Evolutionary conservation across 371 early-diverging fungal species (phyloP), one percentile per base, ranked within the genome.

Genomic region (Catenaria anguillulae): DNA sequence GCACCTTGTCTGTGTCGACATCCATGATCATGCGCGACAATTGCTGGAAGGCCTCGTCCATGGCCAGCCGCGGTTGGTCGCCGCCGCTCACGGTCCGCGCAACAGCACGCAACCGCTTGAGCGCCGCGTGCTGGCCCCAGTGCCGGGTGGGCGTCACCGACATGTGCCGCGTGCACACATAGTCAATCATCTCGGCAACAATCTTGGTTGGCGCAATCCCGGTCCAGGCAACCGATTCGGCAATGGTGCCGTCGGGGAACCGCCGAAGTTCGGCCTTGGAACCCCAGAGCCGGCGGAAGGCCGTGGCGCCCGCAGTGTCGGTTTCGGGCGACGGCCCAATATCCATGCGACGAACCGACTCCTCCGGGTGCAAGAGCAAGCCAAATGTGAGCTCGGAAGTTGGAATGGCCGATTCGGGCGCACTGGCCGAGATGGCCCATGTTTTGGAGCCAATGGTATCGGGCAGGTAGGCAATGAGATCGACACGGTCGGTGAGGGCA

Each of bases 191-290:
- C 68, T 67, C 65, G 97, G 84, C 75, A 90, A 90, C 80, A 97
- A 91, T 75, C 93, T 87, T 61, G 98, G 43, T 13, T 31, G 56
- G 37, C 78, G 73, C 85, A 84, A 65, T 76, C 73, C 56, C 77
- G 54, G 61, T 75, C 84, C 85, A 92, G 0, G 90, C 85, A 21
- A 90, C 90, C 73, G 83, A 80, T 67, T 90, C 87, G 6, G 79
- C 60, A 68, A 92, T 88, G 54, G 82, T 81, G 36, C 92, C 92
- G 66, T 93, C 90, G 65, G 88, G 82, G 77, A 92, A 93, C 21
- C 92, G 84, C 62, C 93, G 80, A 24, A 89, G 66, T 63, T 90
- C 90, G 2, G 89, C 78, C 64, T 84, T 84, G 50, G 73, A 70
- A 17, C 93, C 93, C 93, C 93, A 93, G 37, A 93, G 76, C 31